Conservation (phyloP, 768 basidiomycete species). For the Thelephora aurantiotincta region DNA sequence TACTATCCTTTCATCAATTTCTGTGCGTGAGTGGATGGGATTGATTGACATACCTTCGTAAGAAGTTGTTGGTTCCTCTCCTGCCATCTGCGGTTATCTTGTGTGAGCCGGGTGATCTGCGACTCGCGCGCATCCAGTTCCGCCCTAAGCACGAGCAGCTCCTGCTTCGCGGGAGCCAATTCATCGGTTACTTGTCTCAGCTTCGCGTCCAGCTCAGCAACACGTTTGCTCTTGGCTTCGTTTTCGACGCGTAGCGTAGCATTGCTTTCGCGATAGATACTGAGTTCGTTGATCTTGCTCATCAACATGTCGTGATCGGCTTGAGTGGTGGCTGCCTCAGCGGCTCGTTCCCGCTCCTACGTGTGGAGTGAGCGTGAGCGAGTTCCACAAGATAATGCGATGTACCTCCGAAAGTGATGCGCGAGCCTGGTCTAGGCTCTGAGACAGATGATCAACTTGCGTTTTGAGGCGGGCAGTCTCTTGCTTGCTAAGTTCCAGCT, state of each 20-base stretch:
- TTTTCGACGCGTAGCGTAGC: conserved; percentile 68
- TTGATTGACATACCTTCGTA: conserved; percentile 43
- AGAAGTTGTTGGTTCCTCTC: conserved; percentile 70
- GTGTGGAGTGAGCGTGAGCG: conserved; percentile 1
- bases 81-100: conserved; percentile 73
- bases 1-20: conserved; percentile 31
- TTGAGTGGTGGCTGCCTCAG: conserved; percentile 55
- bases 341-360: conserved; percentile 72
- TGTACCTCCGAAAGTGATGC: conserved; percentile 56
- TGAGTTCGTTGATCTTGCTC: conserved; percentile 77
- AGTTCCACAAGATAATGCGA: neutral
- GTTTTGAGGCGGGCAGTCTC: conserved; percentile 62
- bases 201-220: conserved; percentile 50
- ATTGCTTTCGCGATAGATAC: conserved; percentile 80
- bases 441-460: conserved; percentile 62
- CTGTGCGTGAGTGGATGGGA: neutral
- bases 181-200: conserved; percentile 43
- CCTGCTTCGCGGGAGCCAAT: conserved; percentile 63
- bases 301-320: conserved; percentile 75
- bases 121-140: conserved; percentile 59
- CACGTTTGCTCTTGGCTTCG: conserved; percentile 54
- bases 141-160: conserved; percentile 49
- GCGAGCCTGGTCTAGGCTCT: conserved; percentile 57
- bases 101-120: conserved; percentile 58
- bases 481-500: conserved; percentile 67